These are phyloP conservation scores for Pezicula radicicola DNA, from an alignment of 2,329 filamentous ascomycete genomes.

Conservation along the genomic window DNA sequence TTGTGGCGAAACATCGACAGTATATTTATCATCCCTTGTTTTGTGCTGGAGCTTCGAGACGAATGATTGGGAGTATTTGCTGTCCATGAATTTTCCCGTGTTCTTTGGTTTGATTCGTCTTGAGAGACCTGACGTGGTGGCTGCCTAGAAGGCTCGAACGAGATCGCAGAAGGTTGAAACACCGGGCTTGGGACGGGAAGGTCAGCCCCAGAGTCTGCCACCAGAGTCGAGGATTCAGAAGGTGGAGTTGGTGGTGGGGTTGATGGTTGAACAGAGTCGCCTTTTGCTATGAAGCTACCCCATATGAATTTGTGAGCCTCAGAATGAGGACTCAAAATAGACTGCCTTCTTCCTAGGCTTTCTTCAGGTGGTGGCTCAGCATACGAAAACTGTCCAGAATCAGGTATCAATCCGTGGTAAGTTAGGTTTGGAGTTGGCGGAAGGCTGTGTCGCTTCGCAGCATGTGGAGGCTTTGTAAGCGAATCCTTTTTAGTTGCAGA, in stretches of 20 bases:
- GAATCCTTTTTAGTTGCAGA: constrained; percentile 6
- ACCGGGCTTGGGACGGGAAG: neutral
- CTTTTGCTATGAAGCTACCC: constrained; percentile 19
- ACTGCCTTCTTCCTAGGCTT: constrained; percentile 10
- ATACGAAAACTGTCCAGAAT: constrained; percentile 8
- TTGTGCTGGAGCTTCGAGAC: constrained; percentile 10
- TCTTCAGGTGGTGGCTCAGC: constrained; percentile 3
- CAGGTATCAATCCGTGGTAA: constrained; percentile 25
- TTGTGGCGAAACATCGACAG: constrained; percentile 15
- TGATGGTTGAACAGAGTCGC: constrained; percentile 9
- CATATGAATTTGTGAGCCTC: constrained; percentile 26
- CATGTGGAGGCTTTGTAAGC: constrained; percentile 2
- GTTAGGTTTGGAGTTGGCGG: constrained; percentile 20
- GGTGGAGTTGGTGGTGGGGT: constrained; percentile 15
- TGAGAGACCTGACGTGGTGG: constrained; percentile 1
- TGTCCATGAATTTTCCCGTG: too few species aligned
- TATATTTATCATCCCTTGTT: constrained; percentile 18
- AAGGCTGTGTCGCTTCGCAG: constrained; percentile 8
- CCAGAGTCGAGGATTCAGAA: neutral
- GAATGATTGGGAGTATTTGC: too few species aligned
- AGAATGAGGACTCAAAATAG: constrained; percentile 6
- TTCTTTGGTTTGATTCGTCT: neutral
- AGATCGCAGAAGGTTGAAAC: neutral
- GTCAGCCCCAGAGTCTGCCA: constrained; percentile 2
- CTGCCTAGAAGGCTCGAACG: neutral